Conservation (phyloP, 495 filamentous ascomycete genomes). For the Bacidia gigantensis region DNA sequence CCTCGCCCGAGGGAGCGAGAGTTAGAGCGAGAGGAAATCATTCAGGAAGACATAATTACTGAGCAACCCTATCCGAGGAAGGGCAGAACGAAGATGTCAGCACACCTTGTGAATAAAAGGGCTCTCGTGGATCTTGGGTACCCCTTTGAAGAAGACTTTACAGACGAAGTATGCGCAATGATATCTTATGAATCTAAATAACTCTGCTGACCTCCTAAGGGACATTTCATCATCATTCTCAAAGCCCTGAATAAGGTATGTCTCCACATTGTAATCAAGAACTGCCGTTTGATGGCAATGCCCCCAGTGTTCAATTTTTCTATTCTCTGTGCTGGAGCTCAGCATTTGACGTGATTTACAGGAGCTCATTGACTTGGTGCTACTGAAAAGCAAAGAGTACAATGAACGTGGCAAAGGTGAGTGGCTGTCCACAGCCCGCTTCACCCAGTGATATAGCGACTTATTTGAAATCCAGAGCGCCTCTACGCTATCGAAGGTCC, state of each 20-base stretch:
- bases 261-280: not conserved
- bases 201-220: conserved; percentile 31
- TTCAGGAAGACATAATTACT: conserved; percentile 23
- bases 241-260: conserved; percentile 60
- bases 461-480: conserved; percentile 8
- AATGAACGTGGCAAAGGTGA: conserved; percentile 20
- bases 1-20: conserved; percentile 6
- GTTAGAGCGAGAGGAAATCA: conserved; percentile 16
- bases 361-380: conserved; percentile 74
- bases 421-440: conserved; percentile 7
- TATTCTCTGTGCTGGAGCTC: no score
- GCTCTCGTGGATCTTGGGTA: conserved; percentile 75
- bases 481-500: conserved; percentile 29
- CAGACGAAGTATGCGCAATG: conserved; percentile 30
- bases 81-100: conserved; percentile 77
- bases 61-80: conserved; percentile 56
- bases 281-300: not conserved
- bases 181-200: not conserved
- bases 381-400: conserved; percentile 63
- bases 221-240: conserved; percentile 61
- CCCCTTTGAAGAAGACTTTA: conserved; percentile 63
- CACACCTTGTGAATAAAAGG: conserved; percentile 55
- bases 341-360: no score
- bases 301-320: no score
- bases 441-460: not conserved